phyloP scores from a whole-genome alignment of 2,329 filamentous ascomycete genomes.

The Ophiostoma angusticollis region DNA sequence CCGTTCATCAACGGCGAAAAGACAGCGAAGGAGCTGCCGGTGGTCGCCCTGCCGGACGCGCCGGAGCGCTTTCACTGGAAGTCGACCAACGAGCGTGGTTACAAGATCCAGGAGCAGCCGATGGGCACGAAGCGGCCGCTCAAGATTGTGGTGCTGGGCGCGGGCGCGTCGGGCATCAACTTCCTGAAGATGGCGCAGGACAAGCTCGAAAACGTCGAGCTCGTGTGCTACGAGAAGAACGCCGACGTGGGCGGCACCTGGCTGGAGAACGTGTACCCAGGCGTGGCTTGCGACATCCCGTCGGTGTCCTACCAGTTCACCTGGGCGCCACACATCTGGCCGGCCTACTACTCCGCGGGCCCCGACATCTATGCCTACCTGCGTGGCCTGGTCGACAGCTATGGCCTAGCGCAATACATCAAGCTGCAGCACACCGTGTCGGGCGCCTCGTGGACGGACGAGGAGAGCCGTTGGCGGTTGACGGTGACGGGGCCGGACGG shows the following conservation, averaged over 20 bases:
- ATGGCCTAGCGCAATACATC: background rate
- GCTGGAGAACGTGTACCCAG: slow-evolving; percentile 10
- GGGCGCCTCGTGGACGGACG: background rate
- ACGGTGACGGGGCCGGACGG: background rate
- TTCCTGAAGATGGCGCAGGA: slow-evolving; percentile 1
- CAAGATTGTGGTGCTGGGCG: background rate
- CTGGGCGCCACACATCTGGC: slow-evolving; percentile 19
- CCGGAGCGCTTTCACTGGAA: background rate
- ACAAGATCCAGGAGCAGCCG: background rate
- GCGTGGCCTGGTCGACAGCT: slow-evolving; percentile 18
- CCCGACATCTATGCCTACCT: slow-evolving; percentile 17
- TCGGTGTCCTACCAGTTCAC: slow-evolving; percentile 26
- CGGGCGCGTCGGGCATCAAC: slow-evolving; percentile 1
- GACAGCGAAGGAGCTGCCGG: background rate
- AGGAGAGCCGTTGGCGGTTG: background rate
- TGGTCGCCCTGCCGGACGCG: background rate
- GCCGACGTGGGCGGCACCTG: slow-evolving; percentile 7
- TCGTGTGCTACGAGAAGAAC: slow-evolving; percentile 17
- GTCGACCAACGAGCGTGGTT: background rate
- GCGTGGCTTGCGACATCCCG: slow-evolving; percentile 32
- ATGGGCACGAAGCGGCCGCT: slow-evolving; percentile 3
- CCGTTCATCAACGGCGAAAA: background rate
- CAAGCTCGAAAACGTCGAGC: slow-evolving; percentile 15
- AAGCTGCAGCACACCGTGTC: background rate
- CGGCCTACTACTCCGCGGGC: slow-evolving; percentile 17